Conservation (phyloP, 352 stramenopile species). For the Plasmopara muralis region DNA sequence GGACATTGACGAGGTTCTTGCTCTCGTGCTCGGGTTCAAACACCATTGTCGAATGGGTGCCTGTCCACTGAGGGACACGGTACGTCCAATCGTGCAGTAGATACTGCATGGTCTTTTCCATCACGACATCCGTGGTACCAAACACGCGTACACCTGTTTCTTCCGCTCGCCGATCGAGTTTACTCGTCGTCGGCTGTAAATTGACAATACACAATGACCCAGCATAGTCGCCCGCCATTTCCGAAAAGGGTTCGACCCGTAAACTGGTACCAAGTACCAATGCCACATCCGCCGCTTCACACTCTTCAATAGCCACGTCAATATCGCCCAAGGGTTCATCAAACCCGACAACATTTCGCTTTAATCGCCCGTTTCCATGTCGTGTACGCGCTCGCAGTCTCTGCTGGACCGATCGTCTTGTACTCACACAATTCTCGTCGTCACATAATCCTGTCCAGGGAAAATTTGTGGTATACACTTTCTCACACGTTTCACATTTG, state of each 20-base stretch:
- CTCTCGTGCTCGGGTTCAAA: constrained; percentile 74
- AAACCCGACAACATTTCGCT: constrained; percentile 75
- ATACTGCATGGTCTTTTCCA: constrained; percentile 69
- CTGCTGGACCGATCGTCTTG: constrained; percentile 54
- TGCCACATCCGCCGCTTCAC: constrained; percentile 64
- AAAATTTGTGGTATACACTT: constrained; percentile 71
- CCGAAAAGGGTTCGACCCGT: constrained; percentile 69
- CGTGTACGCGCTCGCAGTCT: constrained; percentile 57
- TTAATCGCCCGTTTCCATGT: constrained; percentile 67
- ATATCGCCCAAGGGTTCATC: constrained; percentile 77
- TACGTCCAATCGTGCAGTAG: constrained; percentile 46
- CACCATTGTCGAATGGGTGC: constrained; percentile 44
- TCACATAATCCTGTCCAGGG: constrained; percentile 65
- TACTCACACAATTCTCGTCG: constrained; percentile 52
- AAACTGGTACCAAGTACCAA: constrained; percentile 74
- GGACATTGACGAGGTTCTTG: constrained; percentile 68
- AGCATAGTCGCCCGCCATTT: constrained; percentile 74
- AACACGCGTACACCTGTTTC: constrained; percentile 61
- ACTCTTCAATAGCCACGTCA: constrained; percentile 72
- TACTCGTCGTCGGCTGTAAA: constrained; percentile 57
- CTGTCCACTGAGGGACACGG: constrained; percentile 51
- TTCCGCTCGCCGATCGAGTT: constrained; percentile 64
- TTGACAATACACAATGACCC: constrained; percentile 74
- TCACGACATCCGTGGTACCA: constrained; percentile 68
- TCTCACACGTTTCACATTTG: constrained; percentile 82